Conservation (phyloP, 345 rosid species). For the Euphorbia peplus region DNA sequence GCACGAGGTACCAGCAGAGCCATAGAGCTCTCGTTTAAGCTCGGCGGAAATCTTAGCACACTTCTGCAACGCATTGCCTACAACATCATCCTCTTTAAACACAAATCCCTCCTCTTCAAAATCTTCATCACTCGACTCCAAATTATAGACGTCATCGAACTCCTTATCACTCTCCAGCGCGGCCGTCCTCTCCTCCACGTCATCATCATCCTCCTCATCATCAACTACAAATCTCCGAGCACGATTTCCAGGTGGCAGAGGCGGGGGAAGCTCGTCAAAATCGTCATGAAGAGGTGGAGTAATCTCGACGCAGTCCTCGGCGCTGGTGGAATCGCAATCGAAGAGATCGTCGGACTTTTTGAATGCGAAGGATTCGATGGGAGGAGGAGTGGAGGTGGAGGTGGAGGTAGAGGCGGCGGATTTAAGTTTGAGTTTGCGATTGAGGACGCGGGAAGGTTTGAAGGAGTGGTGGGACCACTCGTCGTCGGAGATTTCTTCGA, state of each 20-base stretch:
- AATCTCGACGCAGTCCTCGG: constrained; percentile 51
- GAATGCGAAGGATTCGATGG: constrained; percentile 82
- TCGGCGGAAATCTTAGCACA: constrained; percentile 81
- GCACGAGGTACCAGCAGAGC: constrained; percentile 57
- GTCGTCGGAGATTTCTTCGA: constrained; percentile 84
- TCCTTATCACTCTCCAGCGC: constrained; percentile 31
- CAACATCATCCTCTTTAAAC: constrained; percentile 55
- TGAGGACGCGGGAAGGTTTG: constrained; percentile 74
- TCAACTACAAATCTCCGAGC: constrained; percentile 73
- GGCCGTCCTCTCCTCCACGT: constrained; percentile 21
- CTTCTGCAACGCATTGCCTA: constrained; percentile 81
- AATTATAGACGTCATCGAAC: constrained; percentile 33
- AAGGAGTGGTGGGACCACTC: constrained; percentile 80
- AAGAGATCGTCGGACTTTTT: not conserved
- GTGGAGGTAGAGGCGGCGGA: constrained; percentile 27
- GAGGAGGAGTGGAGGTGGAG: constrained; percentile 43
- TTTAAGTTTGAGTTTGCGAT: constrained; percentile 10
- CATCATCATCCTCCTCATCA: constrained; percentile 45
- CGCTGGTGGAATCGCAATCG: not conserved
- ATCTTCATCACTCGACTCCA: constrained; percentile 47
- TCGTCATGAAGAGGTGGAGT: constrained; percentile 27
- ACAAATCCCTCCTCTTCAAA: constrained; percentile 20
- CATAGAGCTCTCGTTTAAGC: constrained; percentile 72
- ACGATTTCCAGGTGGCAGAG: constrained; percentile 30
- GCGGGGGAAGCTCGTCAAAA: constrained; percentile 15